Evolutionary conservation across 352 stramenopile genomes (phyloP).

Genomic region (Globisporangium splendens): DNA sequence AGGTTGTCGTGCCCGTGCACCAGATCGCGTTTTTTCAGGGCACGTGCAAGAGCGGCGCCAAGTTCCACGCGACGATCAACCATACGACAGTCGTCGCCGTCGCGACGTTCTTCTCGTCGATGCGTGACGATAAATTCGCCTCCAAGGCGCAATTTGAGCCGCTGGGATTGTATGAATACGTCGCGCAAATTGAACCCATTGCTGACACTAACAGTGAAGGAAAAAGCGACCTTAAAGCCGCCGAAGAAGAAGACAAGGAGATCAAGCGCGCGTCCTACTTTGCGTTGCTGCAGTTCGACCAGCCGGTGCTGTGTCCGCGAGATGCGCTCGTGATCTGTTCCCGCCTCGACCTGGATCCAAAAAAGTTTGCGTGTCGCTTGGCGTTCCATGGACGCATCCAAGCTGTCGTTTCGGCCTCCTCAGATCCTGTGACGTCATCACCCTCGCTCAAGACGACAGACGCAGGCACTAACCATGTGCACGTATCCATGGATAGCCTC

Average conservation of each 20-base stretch:
- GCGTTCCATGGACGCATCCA: slow-evolving; percentile 65
- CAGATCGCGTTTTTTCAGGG: slow-evolving; percentile 58
- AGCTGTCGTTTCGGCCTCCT: slow-evolving; percentile 25
- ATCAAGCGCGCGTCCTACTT: slow-evolving; percentile 10
- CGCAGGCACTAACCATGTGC: slow-evolving; percentile 4
- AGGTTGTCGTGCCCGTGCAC: slow-evolving; percentile 51
- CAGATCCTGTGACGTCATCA: too few species aligned
- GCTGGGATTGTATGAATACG: slow-evolving; percentile 37
- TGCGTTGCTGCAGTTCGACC: slow-evolving; percentile 69
- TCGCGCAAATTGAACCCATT: slow-evolving; percentile 27
- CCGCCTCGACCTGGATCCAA: slow-evolving; percentile 65
- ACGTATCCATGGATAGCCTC: slow-evolving; percentile 25
- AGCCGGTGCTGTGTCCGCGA: slow-evolving; percentile 50
- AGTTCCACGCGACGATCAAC: slow-evolving; percentile 71
- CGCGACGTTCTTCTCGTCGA: slow-evolving; percentile 54
- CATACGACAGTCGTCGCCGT: slow-evolving; percentile 72
- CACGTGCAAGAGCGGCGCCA: slow-evolving; percentile 54
- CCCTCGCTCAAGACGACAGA: neutral
- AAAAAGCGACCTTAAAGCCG: neutral
- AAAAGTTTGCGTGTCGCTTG: slow-evolving; percentile 58
- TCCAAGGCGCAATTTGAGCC: slow-evolving; percentile 29
- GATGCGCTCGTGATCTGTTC: slow-evolving; percentile 64
- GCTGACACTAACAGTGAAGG: slow-evolving; percentile 4
- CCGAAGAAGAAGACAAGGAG: too few species aligned
- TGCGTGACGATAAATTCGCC: slow-evolving; percentile 2